Evolutionary conservation across 2,329 filamentous ascomycete species (phyloP).

Genomic region (Blumeria graminis): DNA sequence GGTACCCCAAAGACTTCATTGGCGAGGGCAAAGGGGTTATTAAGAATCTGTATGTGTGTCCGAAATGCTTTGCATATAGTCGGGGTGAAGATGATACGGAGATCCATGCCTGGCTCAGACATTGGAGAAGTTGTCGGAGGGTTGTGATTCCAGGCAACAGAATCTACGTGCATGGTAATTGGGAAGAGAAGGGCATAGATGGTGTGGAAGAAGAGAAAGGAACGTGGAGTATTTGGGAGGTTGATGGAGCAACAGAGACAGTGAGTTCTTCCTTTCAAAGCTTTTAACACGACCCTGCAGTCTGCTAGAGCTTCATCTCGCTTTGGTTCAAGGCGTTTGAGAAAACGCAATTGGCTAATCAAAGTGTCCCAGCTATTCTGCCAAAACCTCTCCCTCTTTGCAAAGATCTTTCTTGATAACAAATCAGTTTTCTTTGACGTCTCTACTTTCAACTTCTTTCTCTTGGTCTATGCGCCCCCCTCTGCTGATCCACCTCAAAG

Average conservation of each 20-base stretch:
- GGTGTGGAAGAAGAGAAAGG: constrained; percentile 27
- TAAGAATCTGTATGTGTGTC: constrained; percentile 61
- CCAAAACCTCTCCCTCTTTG: constrained; percentile 87
- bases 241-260: constrained; percentile 70
- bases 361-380: constrained; percentile 41
- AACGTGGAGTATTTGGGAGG: constrained; percentile 71
- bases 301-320: background rate
- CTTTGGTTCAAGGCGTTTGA: background rate
- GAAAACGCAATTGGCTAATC: background rate
- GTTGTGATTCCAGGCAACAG: constrained; percentile 36
- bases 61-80: constrained; percentile 85
- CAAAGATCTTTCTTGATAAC: constrained; percentile 91
- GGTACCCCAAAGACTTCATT: constrained; percentile 48
- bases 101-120: constrained; percentile 30
- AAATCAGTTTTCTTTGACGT: constrained; percentile 98
- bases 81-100: constrained; percentile 19
- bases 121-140: constrained; percentile 31
- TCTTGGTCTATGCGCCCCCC: constrained; percentile 54
- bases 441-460: constrained; percentile 78
- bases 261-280: constrained; percentile 18
- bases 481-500: constrained; percentile 19
- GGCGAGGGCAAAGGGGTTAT: constrained; percentile 17
- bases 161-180: constrained; percentile 41
- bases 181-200: constrained; percentile 10
- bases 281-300: too few species aligned